Evolutionary conservation across 352 stramenopile genomes (phyloP).

Genomic region (Globisporangium heterothallicum): DNA sequence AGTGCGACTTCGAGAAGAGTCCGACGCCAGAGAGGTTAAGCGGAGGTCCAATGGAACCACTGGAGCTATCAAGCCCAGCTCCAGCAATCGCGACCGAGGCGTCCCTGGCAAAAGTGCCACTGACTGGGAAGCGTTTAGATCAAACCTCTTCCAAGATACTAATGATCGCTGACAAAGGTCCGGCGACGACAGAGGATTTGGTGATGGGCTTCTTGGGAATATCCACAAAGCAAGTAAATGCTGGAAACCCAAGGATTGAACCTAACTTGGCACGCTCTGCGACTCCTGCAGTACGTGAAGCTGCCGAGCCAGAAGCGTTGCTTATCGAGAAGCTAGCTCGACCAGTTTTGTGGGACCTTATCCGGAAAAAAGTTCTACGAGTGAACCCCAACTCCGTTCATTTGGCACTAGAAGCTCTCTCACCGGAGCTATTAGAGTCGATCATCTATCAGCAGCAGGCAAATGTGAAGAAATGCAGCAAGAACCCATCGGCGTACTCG

Average conservation of each 20-base stretch:
- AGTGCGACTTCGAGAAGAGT: background rate
- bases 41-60: background rate
- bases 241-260: background rate
- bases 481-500: constrained; percentile 35
- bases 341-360: constrained; percentile 40
- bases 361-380: constrained; percentile 37
- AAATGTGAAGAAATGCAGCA: constrained; percentile 36
- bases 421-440: constrained; percentile 37
- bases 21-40: background rate
- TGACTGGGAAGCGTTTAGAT: background rate
- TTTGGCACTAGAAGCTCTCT: constrained; percentile 21
- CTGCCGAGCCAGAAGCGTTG: constrained; percentile 6
- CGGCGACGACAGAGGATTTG: constrained; percentile 11
- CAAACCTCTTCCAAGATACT: constrained; percentile 1
- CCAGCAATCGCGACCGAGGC: background rate
- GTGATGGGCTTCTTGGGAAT: constrained; percentile 10
- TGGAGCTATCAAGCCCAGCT: background rate
- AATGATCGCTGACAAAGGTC: background rate
- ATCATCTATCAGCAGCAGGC: constrained; percentile 39
- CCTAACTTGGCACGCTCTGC: background rate
- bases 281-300: background rate
- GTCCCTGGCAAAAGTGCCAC: background rate
- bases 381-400: constrained; percentile 21
- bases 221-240: background rate
- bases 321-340: constrained; percentile 29